Conservation (phyloP, 2,329 filamentous ascomycete species). For the Beauveria rudraprayagi region DNA sequence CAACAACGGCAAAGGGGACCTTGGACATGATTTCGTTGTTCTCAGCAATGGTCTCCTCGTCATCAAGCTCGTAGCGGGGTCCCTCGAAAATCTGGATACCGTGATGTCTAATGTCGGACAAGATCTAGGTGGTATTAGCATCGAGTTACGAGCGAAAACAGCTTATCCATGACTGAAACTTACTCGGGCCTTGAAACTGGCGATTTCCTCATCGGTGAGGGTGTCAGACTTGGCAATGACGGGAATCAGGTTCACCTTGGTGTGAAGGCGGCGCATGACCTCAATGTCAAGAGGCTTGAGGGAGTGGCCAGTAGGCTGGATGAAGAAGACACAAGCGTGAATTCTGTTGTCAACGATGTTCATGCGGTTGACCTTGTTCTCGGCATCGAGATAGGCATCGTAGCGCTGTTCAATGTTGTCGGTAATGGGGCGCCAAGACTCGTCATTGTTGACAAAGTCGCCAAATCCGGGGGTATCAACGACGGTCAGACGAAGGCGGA, state of each 20-base stretch:
- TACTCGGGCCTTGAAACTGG: conserved; percentile 92
- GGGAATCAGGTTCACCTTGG: conserved; percentile 99
- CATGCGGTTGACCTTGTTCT: conserved; percentile 99
- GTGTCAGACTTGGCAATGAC: conserved; percentile 99
- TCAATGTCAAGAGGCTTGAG: conserved; percentile 98
- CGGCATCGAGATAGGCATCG: conserved; percentile 94
- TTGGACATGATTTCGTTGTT: conserved; percentile 99
- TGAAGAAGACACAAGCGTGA: conserved; percentile 98
- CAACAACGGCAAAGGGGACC: conserved; percentile 96
- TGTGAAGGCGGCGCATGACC: conserved; percentile 98
- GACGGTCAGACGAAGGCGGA: conserved; percentile 90
- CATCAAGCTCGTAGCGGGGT: conserved; percentile 94
- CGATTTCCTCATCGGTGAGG: conserved; percentile 92
- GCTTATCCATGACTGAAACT: conserved; percentile 29
- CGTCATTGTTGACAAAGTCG: conserved; percentile 99
- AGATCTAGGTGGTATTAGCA: conserved; percentile 55
- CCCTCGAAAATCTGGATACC: conserved; percentile 99
- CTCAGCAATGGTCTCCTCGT: conserved; percentile 98
- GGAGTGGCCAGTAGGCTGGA: conserved; percentile 96
- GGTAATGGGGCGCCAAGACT: conserved; percentile 97
- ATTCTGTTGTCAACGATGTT: conserved; percentile 99
- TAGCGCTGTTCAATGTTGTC: conserved; percentile 99
- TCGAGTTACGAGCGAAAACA: background rate
- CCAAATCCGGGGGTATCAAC: conserved; percentile 97
- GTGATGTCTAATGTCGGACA: conserved; percentile 94